phyloP scores from a whole-genome alignment of 164 flowering plant genomes.

The Berberis vulgaris region DNA sequence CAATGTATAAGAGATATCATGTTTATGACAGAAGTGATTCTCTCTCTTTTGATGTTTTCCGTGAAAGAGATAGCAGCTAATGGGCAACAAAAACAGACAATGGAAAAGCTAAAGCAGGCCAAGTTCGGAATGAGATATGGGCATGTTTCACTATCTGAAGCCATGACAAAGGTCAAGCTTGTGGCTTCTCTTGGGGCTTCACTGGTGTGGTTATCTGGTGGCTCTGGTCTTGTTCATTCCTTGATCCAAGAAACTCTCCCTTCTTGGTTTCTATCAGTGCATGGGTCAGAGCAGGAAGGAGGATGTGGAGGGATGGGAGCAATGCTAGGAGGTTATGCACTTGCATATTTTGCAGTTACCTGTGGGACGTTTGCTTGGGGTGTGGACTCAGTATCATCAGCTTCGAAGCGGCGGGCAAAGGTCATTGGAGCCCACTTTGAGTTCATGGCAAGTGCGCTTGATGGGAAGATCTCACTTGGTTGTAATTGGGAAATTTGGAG shows the following conservation, averaged over 20 bases:
- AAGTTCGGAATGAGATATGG: slow-evolving; percentile 44
- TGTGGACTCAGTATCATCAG: slow-evolving; percentile 49
- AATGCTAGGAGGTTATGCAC: slow-evolving; percentile 70
- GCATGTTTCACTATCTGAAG: slow-evolving; percentile 56
- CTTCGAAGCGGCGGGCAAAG: slow-evolving; percentile 54
- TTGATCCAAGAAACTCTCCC: slow-evolving; percentile 81
- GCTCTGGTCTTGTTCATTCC: slow-evolving; percentile 57
- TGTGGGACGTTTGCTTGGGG: slow-evolving; percentile 92
- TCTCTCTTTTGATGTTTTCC: slow-evolving; percentile 61
- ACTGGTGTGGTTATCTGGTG: slow-evolving; percentile 78
- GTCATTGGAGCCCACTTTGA: slow-evolving; percentile 60
- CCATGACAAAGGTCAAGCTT: slow-evolving; percentile 67
- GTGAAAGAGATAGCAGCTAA: slow-evolving; percentile 55
- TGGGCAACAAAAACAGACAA: slow-evolving; percentile 28
- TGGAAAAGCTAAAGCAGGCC: slow-evolving; percentile 37
- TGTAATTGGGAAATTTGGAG: slow-evolving; percentile 85
- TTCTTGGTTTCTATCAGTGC: slow-evolving; percentile 79
- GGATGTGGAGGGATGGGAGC: slow-evolving; percentile 40
- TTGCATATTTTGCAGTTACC: slow-evolving; percentile 69
- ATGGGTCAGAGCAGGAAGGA: slow-evolving; percentile 38
- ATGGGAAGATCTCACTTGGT: slow-evolving; percentile 83
- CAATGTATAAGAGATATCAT: slow-evolving; percentile 59
- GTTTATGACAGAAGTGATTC: slow-evolving; percentile 67
- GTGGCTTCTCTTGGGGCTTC: slow-evolving; percentile 88
- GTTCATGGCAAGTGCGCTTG: slow-evolving; percentile 75